Percentiles rank a stretch among this genome's conserved stretches.
These are phyloP conservation scores for Macadamia tetraphylla DNA, from an alignment of 164 flowering plant species.

Conservation along the genomic window DNA sequence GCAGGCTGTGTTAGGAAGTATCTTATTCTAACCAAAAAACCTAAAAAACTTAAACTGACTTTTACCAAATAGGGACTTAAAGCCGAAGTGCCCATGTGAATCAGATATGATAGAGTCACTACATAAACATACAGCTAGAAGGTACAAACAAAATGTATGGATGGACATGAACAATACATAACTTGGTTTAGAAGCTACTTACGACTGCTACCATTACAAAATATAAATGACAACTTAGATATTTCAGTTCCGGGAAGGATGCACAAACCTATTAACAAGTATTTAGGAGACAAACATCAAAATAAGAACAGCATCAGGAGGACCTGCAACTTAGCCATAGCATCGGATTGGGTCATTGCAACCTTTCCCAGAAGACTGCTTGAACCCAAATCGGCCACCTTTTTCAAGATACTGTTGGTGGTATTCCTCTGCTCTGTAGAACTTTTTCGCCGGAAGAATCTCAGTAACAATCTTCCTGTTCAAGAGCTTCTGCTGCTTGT, in stretches of 20 bases:
- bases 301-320: background rate
- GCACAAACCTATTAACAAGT: background rate
- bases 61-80: too few relatives aligned
- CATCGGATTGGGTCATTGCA: conserved; percentile 84
- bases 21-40: too few relatives aligned
- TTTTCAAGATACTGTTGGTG: conserved; percentile 90
- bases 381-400: conserved; percentile 78
- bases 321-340: conserved; percentile 36
- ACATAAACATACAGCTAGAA: too few relatives aligned
- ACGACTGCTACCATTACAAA: background rate
- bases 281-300: background rate
- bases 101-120: too few relatives aligned
- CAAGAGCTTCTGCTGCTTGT: conserved; percentile 54
- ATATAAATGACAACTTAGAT: background rate
- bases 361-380: conserved; percentile 70
- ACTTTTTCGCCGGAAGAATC: conserved; percentile 86
- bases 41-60: too few relatives aligned
- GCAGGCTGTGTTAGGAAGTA: too few relatives aligned
- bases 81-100: too few relatives aligned
- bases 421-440: conserved; percentile 86
- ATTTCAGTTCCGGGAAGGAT: background rate
- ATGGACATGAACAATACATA: too few relatives aligned
- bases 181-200: background rate
- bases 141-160: too few relatives aligned
- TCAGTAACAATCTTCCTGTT: conserved; percentile 77